A percentile compares a stretch with the other conserved stretches of the same genome.
Conservation (phyloP, 148 eudicot species). For the Simmondsia chinensis region DNA sequence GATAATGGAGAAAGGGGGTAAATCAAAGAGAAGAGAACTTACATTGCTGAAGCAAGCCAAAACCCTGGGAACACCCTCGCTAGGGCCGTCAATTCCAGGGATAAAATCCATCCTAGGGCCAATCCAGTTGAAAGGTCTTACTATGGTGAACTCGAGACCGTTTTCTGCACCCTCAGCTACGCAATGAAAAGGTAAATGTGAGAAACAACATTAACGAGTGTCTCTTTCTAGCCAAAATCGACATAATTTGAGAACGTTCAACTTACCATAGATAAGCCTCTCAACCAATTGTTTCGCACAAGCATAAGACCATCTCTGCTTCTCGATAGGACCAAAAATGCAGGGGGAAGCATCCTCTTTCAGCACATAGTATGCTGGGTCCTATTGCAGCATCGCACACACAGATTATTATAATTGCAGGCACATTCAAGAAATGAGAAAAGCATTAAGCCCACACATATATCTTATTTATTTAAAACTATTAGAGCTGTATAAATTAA, state of each 20-base stretch:
- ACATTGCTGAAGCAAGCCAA: slow-evolving; percentile 97
- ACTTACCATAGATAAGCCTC: slow-evolving; percentile 81
- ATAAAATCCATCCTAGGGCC: slow-evolving; percentile 99
- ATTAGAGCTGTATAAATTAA: no score
- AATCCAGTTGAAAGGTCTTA: slow-evolving; percentile 98
- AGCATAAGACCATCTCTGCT: slow-evolving; percentile 99
- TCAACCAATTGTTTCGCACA: slow-evolving; percentile 98
- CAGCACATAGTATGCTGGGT: slow-evolving; percentile 78
- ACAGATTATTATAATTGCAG: no score
- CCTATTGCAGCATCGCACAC: slow-evolving; percentile 30
- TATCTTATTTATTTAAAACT: no score
- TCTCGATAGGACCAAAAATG: slow-evolving; percentile 95
- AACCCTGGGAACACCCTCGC: slow-evolving; percentile 98
- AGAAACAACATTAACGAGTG: no score
- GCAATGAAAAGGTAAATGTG: neutral
- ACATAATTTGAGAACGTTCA: no score
- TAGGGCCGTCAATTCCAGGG: slow-evolving; percentile 97
- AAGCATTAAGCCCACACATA: no score
- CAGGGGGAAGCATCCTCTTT: slow-evolving; percentile 90
- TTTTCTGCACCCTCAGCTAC: slow-evolving; percentile 97
- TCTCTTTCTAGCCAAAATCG: no score
- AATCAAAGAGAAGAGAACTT: slow-evolving; percentile 16
- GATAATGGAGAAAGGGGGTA: no score
- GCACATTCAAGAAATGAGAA: no score
- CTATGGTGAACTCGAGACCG: slow-evolving; percentile 90